Base-by-base conservation (phyloP, 2,329 filamentous ascomycete genomes). In the Colletotrichum ledebouriae region DNA sequence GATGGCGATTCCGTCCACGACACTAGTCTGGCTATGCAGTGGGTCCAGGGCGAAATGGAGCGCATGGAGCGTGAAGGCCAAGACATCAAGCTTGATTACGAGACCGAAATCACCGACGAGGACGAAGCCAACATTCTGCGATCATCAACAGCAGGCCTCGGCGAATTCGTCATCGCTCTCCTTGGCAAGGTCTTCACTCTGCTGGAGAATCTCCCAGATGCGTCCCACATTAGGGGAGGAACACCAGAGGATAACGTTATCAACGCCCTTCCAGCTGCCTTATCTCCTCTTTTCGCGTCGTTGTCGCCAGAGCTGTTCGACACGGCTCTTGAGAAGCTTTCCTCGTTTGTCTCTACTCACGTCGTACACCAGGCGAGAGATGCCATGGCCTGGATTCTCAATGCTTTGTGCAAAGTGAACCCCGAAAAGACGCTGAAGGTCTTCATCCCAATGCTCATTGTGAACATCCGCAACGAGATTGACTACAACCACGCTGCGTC, bases 301-400 rank as follows among this genome's bases (percentile, higher is more conserved):
- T 83, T 99, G 25, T 98, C 96, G 0, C 93, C 95, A 0, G 94
- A 98, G 75, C 87, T 98, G 11, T 99, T 97, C 75, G 96, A 98
- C 75, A 88, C 96, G 76, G 94, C 93, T 0, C 82, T 99, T 58
- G 92, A 97, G 69, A 98, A 98, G 83, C 89, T 99, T 73, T 92
- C 94, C 2, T 89, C 93, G 37, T 99, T 99, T 77, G 92, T 98
- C 29, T 91, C 92, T 1, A 93, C 93, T 71, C 96, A 98, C 81
- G 96, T 99, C 56, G 95, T 99, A 17, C 94, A 99, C 74, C 96
- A 98, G 80, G 95, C 96, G 60, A 87, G 95, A 72, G 96, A 99
- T 83, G 95, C 96, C 7, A 98, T 99, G 92, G 96, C 97, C 1
- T 99, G 97, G 86, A 98, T 98, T 61, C 93, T 95, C 80, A 98